A percentile compares a stretch with the other conserved stretches of the same genome.
Conservation (phyloP, 345 rosid genomes). For the Eucalyptus cloeziana region DNA sequence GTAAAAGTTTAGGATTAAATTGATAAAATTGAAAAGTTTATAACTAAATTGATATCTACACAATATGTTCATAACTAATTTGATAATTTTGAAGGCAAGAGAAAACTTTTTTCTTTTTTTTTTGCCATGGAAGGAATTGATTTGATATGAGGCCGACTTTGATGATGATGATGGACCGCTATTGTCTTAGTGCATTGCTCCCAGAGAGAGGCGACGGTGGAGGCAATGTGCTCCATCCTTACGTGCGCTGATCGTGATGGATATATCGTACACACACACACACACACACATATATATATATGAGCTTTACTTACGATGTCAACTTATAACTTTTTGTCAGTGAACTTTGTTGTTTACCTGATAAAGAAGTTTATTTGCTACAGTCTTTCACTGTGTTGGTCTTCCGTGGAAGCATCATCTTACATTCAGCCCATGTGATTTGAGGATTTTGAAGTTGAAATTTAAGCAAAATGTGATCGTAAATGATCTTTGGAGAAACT, state of each 20-base stretch:
- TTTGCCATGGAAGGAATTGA: background rate
- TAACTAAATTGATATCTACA: accelerated
- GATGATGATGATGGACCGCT: background rate
- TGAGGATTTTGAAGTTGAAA: background rate
- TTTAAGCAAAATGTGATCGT: background rate
- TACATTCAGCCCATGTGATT: background rate
- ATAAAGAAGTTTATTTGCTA: background rate
- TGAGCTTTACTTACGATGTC: background rate
- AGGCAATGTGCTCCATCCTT: background rate
- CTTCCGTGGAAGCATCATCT: background rate
- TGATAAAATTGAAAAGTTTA: background rate
- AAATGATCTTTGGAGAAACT: background rate
- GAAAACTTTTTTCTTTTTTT: background rate
- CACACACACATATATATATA: too few relatives aligned
- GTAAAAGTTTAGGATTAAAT: background rate
- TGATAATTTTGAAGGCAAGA: background rate
- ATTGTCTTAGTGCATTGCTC: background rate
- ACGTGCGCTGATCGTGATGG: background rate
- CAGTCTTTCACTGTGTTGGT: too few relatives aligned
- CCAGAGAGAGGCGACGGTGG: background rate
- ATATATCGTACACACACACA: too few relatives aligned
- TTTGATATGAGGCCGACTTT: background rate
- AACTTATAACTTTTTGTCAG: background rate
- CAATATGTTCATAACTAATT: background rate
- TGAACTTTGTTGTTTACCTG: background rate